These are phyloP conservation scores for Ogataea nitratoaversa DNA, from an alignment of 805 yeast genomes.

Conservation along the genomic window DNA sequence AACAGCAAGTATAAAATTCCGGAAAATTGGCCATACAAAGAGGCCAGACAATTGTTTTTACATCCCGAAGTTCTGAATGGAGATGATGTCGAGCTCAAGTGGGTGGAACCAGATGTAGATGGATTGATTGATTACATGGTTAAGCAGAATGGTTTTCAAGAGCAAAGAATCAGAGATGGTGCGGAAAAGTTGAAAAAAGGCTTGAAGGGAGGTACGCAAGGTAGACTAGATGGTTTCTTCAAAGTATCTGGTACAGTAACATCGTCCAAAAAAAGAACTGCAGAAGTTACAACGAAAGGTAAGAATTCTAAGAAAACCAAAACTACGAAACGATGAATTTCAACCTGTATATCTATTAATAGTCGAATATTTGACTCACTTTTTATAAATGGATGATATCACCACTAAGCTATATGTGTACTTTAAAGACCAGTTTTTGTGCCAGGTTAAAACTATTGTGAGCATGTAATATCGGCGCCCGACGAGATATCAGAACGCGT, in stretches of 20 bases:
- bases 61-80: conserved; percentile 75
- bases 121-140: conserved; percentile 82
- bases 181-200: conserved; percentile 82
- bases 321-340: conserved; percentile 12
- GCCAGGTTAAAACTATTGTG: too few relatives aligned
- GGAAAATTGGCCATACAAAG: conserved; percentile 90
- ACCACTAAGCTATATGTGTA: too few relatives aligned
- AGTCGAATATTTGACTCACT: too few relatives aligned
- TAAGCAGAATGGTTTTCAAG: conserved; percentile 84
- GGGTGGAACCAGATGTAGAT: conserved; percentile 85
- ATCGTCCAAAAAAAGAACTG: conserved; percentile 39
- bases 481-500: not conserved
- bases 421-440: too few relatives aligned
- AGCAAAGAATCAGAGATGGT: conserved; percentile 85
- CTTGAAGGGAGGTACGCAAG: conserved; percentile 81
- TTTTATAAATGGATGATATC: too few relatives aligned
- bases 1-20: conserved; percentile 77
- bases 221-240: conserved; percentile 89
- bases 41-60: conserved; percentile 78
- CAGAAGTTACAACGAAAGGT: conserved; percentile 28
- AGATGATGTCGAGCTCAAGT: conserved; percentile 63
- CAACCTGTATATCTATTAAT: conserved; percentile 1
- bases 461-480: not conserved
- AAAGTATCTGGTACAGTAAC: conserved; percentile 47
- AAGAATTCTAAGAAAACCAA: conserved; percentile 25